These are phyloP conservation scores for Tetrahymena malaccensis DNA, from an alignment of 73 alveolate species.

Conservation along the genomic window DNA sequence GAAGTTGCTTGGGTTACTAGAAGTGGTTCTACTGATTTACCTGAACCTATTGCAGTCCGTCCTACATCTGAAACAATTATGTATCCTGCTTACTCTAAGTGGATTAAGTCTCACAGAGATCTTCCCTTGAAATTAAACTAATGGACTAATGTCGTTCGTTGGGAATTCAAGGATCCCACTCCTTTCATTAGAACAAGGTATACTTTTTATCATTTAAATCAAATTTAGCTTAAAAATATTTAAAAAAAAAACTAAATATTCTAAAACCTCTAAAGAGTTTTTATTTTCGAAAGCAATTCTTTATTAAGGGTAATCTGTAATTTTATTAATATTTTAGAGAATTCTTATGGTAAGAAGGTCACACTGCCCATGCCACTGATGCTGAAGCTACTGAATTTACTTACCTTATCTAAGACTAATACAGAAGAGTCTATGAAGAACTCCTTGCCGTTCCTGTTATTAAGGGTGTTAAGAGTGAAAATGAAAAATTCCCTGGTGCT, in stretches of 20 bases:
- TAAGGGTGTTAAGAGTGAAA: slow-evolving; percentile 93
- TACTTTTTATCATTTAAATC: background rate
- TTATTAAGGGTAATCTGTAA: too few relatives aligned
- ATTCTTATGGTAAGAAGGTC: slow-evolving; percentile 99
- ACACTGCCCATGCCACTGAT: slow-evolving; percentile 97
- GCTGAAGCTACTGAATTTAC: slow-evolving; percentile 94
- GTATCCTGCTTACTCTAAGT: slow-evolving; percentile 99
- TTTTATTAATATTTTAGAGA: slow-evolving; percentile 54
- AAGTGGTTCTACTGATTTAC: slow-evolving; percentile 88
- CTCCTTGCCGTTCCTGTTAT: slow-evolving; percentile 96
- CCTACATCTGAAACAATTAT: slow-evolving; percentile 99
- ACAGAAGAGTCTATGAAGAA: slow-evolving; percentile 87
- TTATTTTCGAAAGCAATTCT: background rate
- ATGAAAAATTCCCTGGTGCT: slow-evolving; percentile 99
- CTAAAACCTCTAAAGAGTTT: background rate
- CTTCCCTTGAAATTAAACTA: slow-evolving; percentile 93
- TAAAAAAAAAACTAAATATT: background rate
- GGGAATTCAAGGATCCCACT: slow-evolving; percentile 99
- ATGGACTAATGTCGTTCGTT: slow-evolving; percentile 98
- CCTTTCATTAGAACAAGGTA: slow-evolving; percentile 97
- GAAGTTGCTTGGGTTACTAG: slow-evolving; percentile 99
- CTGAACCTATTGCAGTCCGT: slow-evolving; percentile 96
- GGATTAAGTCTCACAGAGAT: slow-evolving; percentile 99
- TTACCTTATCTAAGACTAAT: slow-evolving; percentile 81
- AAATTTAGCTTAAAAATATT: background rate